Conservation (phyloP, 768 basidiomycete species). For the Trametes gibbosa region DNA sequence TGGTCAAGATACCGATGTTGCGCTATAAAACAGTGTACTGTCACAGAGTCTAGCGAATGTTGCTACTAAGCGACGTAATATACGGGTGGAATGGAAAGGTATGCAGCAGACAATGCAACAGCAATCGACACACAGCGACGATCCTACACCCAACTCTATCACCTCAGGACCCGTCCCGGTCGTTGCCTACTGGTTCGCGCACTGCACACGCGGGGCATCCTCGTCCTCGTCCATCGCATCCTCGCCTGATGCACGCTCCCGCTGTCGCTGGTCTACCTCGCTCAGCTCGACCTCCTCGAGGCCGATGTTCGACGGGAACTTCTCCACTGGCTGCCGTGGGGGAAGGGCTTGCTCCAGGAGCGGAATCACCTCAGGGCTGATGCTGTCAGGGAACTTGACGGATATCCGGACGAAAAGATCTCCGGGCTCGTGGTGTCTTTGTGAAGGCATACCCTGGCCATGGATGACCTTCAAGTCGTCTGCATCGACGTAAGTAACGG, state of each 20-base stretch:
- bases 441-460: constrained; percentile 98
- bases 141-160: constrained; percentile 6
- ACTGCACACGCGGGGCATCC: constrained; percentile 89
- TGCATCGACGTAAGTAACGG: constrained; percentile 31
- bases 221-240: constrained; percentile 92
- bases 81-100: constrained; percentile 12
- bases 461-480: constrained; percentile 88
- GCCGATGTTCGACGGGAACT: constrained; percentile 60
- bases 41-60: constrained; percentile 18
- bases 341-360: constrained; percentile 85
- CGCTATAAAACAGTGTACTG: constrained; percentile 18
- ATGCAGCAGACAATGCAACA: constrained; percentile 20
- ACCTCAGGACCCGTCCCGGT: neutral
- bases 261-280: constrained; percentile 71
- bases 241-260: constrained; percentile 50
- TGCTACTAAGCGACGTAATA: constrained; percentile 19
- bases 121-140: constrained; percentile 6
- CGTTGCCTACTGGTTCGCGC: constrained; percentile 74
- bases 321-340: constrained; percentile 64
- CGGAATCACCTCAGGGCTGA: constrained; percentile 64
- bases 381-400: constrained; percentile 85
- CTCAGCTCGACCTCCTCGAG: constrained; percentile 85
- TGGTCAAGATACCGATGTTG: constrained; percentile 1
- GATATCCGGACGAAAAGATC: constrained; percentile 86
- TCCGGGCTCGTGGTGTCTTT: constrained; percentile 94